Evolutionary conservation across 148 eudicot species (phyloP).

Genomic region (Vaccinium corymbosum): DNA sequence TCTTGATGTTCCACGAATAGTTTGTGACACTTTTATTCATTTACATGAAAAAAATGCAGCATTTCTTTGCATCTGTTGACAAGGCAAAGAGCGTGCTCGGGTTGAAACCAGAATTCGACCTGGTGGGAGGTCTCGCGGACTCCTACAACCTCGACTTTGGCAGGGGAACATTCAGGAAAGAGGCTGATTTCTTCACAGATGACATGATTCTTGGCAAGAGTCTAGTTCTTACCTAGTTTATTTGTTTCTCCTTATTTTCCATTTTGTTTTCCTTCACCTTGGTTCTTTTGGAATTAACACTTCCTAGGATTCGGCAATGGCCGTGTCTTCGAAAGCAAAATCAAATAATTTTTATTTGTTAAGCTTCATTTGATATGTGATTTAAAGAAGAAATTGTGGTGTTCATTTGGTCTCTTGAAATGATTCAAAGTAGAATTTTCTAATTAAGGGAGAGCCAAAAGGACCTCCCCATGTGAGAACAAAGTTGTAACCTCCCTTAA

Average conservation of each 20-base stretch:
- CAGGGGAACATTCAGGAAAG: constrained; percentile 88
- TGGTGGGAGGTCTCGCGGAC: constrained; percentile 81
- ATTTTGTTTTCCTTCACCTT: background rate
- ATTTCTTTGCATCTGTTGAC: constrained; percentile 90
- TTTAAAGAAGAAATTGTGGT: background rate
- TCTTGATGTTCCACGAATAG: background rate
- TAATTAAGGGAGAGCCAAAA: no score
- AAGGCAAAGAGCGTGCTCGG: constrained; percentile 85
- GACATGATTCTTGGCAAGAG: constrained; percentile 86
- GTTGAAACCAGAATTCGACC: constrained; percentile 71
- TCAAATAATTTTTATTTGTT: background rate
- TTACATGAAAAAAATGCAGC: constrained; percentile 44
- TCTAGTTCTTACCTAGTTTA: constrained; percentile 40
- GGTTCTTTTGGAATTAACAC: background rate
- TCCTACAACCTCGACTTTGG: constrained; percentile 95
- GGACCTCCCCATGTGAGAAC: background rate
- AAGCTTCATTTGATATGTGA: background rate
- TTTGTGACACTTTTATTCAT: background rate
- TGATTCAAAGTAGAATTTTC: background rate
- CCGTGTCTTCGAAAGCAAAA: background rate
- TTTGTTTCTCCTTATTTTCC: background rate
- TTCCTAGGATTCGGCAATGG: background rate
- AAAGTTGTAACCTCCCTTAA: background rate
- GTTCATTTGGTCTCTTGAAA: background rate
- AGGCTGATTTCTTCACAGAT: constrained; percentile 87